phyloP scores from a whole-genome alignment of 257 asterid species.

The Mentha longifolia region DNA sequence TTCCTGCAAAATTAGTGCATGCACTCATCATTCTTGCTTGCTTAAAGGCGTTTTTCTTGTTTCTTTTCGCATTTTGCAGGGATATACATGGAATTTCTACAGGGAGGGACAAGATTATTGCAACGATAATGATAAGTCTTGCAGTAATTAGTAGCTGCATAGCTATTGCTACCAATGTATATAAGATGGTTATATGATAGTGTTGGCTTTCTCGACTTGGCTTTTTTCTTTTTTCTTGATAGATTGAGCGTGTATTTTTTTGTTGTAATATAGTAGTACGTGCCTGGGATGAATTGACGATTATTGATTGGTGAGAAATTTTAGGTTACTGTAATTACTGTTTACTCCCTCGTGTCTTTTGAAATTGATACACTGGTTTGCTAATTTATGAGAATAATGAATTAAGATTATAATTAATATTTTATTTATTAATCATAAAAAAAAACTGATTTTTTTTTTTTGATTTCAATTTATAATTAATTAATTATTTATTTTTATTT shows the following conservation, averaged over 20 bases:
- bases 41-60: no score
- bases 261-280: not conserved
- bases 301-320: no score
- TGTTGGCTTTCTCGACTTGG: not conserved
- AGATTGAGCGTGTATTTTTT: not conserved
- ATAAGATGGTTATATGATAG: not conserved
- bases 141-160: constrained; percentile 75
- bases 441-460: no score
- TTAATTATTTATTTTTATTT: no score
- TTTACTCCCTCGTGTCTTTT: no score
- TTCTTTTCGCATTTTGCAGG: constrained; percentile 41
- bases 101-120: constrained; percentile 72
- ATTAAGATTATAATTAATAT: no score
- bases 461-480: no score
- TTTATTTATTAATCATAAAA: no score
- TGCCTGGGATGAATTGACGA: not conserved
- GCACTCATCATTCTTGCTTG: not conserved
- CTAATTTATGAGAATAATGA: no score
- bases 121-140: constrained; percentile 60
- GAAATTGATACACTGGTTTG: no score
- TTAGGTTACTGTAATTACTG: no score
- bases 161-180: constrained; percentile 77
- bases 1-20: not conserved
- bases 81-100: constrained; percentile 81
- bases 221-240: not conserved